phyloP scores from a whole-genome alignment of 2,329 filamentous ascomycete species.

The Neonectria faginata region DNA sequence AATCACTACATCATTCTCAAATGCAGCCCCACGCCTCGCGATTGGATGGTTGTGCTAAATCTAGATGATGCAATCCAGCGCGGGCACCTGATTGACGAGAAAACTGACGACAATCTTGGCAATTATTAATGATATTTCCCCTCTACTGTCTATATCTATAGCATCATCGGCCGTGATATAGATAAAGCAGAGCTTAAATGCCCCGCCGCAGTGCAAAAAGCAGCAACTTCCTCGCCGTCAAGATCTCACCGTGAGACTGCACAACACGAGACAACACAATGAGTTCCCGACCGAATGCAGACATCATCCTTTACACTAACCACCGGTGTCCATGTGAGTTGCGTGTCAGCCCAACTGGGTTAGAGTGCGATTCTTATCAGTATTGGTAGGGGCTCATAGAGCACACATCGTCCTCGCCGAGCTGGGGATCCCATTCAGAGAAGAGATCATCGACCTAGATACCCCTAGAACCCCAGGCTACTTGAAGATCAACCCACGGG shows the following conservation, averaged over 20 bases:
- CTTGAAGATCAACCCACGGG: conserved; percentile 81
- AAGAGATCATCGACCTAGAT: conserved; percentile 78
- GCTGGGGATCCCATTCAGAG: conserved; percentile 73
- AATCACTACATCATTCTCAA: conserved; percentile 1
- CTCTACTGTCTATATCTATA: background rate
- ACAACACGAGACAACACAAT: conserved; percentile 18
- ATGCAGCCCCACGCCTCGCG: background rate
- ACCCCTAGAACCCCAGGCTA: conserved; percentile 79
- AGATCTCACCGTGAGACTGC: background rate
- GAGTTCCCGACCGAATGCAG: conserved; percentile 36
- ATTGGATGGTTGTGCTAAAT: background rate
- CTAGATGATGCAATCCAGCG: conserved; percentile 7
- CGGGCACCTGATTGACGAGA: conserved; percentile 1
- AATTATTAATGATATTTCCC: background rate
- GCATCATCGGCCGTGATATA: background rate
- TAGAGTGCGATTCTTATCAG: background rate
- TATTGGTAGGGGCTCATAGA: conserved; percentile 72
- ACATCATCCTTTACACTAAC: conserved; percentile 77
- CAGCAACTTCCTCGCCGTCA: background rate
- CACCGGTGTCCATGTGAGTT: conserved; percentile 71
- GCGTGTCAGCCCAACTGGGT: background rate
- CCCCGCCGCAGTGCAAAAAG: background rate
- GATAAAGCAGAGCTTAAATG: background rate
- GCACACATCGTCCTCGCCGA: conserved; percentile 78
- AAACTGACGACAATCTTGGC: background rate